Percentiles rank a stretch among this genome's conserved stretches.
phyloP scores from a whole-genome alignment of 2,329 filamentous ascomycete genomes.

The Pochonia chlamydosporia region DNA sequence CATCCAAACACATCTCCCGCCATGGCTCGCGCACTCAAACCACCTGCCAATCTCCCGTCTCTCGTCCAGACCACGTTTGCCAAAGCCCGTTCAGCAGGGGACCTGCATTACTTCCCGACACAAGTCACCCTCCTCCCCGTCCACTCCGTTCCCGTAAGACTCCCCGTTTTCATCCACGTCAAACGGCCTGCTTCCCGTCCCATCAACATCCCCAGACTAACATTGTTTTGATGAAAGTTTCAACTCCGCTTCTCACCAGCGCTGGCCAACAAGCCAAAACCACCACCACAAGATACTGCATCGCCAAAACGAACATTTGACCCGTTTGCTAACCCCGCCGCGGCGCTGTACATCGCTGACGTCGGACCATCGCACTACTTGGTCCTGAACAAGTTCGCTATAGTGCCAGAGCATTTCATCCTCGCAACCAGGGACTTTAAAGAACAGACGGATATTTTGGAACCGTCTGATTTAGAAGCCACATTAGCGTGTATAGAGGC shows the following conservation, averaged over 20 bases:
- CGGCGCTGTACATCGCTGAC: conserved; percentile 45
- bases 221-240: no score
- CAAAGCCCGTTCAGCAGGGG: conserved; percentile 39
- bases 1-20: not conserved
- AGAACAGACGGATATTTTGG: conserved; percentile 59
- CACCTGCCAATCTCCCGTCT: conserved; percentile 41
- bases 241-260: conserved; percentile 67
- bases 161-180: not conserved
- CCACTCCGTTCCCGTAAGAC: conserved; percentile 36
- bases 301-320: conserved; percentile 41
- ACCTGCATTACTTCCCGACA: conserved; percentile 49
- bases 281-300: conserved; percentile 26
- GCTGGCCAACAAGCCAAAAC: conserved; percentile 61
- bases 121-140: conserved; percentile 43
- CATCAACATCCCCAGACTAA: conserved; percentile 25
- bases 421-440: conserved; percentile 59
- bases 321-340: conserved; percentile 58
- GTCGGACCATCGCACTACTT: conserved; percentile 53
- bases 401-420: conserved; percentile 67
- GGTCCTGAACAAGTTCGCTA: conserved; percentile 70
- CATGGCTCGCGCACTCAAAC: conserved; percentile 1
- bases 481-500: conserved; percentile 57
- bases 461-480: conserved; percentile 52
- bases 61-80: conserved; percentile 45
- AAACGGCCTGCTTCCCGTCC: not conserved